Evolutionary conservation across 129 eudicot species (phyloP).

Genomic region (Mikania micrantha): DNA sequence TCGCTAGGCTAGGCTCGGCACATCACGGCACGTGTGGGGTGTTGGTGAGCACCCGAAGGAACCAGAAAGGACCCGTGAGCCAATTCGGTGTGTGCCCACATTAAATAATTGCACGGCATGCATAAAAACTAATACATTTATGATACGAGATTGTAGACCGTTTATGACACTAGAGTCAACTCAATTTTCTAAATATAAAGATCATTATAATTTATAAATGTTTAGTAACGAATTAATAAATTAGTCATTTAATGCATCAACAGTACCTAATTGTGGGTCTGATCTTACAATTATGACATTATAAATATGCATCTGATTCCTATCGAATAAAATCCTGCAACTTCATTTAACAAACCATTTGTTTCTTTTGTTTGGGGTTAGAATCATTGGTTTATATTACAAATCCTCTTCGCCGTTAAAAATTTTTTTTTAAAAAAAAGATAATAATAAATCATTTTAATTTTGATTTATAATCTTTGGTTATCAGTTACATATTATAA

Average conservation of each 20-base stretch:
- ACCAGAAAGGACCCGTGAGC: no score
- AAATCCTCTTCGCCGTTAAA: no score
- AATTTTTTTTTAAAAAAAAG: no score
- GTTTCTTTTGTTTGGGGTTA: no score
- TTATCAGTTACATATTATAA: no score
- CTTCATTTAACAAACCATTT: constrained; percentile 10
- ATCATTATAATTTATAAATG: not conserved
- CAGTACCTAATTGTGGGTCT: constrained; percentile 11
- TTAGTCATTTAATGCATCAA: not conserved
- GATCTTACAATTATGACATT: constrained; percentile 12
- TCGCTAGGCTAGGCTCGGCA: no score
- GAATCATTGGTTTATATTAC: no score
- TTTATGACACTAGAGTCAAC: not conserved
- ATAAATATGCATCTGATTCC: constrained; percentile 17
- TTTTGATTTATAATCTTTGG: not conserved
- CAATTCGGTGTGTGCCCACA: no score
- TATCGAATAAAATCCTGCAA: constrained; percentile 22
- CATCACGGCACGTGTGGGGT: no score
- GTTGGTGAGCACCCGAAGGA: no score
- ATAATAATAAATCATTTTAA: not conserved
- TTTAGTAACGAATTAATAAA: not conserved
- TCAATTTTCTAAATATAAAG: not conserved
- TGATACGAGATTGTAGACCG: not conserved
- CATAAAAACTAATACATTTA: not conserved
- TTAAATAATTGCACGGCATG: not conserved